phyloP scores from a whole-genome alignment of 2,329 filamentous ascomycete species.

The Ophiostoma tasmaniense region DNA sequence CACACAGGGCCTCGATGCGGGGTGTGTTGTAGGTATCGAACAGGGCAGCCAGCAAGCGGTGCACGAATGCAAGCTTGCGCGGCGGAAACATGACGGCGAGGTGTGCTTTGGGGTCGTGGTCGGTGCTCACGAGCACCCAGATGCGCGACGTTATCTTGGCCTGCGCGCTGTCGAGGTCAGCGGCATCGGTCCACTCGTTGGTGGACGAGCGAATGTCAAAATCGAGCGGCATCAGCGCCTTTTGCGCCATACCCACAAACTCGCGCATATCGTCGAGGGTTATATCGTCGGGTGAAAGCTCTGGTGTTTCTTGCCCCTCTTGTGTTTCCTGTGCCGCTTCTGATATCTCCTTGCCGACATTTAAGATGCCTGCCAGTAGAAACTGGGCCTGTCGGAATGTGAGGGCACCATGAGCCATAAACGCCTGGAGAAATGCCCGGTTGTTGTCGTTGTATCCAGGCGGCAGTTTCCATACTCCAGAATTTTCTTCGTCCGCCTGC shows the following conservation, averaged over 20 bases:
- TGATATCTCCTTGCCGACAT: slow-evolving; percentile 30
- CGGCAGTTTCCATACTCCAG: slow-evolving; percentile 20
- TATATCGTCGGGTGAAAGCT: slow-evolving; percentile 49
- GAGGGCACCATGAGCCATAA: slow-evolving; percentile 69
- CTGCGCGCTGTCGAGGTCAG: slow-evolving; percentile 17
- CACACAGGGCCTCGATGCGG: slow-evolving; percentile 72
- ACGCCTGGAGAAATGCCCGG: slow-evolving; percentile 82
- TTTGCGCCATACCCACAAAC: slow-evolving; percentile 63
- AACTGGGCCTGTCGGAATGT: slow-evolving; percentile 65
- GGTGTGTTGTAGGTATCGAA: slow-evolving; percentile 81
- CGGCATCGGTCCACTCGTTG: slow-evolving; percentile 46
- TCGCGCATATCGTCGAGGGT: slow-evolving; percentile 58
- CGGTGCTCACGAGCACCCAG: slow-evolving; percentile 80
- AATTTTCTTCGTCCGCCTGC: not conserved
- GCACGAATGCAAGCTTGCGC: slow-evolving; percentile 85
- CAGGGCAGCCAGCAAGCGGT: slow-evolving; percentile 80
- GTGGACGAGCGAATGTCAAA: slow-evolving; percentile 71
- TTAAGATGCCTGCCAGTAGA: slow-evolving; percentile 68
- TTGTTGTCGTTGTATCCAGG: slow-evolving; percentile 53
- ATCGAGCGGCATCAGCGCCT: slow-evolving; percentile 69
- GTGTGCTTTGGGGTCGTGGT: slow-evolving; percentile 76
- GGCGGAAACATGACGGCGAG: slow-evolving; percentile 71
- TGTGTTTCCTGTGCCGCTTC: slow-evolving; percentile 36
- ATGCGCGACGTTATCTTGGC: slow-evolving; percentile 36
- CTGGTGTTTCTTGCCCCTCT: slow-evolving; percentile 30